Percentiles rank a stretch among this genome's conserved stretches.
Conservation (phyloP, 371 early-diverging fungal species). For the Choanephora cucurbitarum region DNA sequence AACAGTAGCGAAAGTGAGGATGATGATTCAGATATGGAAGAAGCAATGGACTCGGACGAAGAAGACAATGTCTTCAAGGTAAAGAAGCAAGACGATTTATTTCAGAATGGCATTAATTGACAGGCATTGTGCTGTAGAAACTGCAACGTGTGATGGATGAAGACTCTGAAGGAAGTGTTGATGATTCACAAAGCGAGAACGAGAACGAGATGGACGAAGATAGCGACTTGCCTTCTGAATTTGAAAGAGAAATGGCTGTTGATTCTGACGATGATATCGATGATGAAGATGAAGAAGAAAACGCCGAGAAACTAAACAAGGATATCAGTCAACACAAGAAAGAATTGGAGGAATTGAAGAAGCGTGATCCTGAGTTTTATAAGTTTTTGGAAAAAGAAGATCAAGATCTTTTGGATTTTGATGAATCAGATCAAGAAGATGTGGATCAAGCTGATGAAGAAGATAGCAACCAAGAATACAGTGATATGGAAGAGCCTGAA, state of each 20-base stretch:
- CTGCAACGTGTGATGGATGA: constrained; percentile 36
- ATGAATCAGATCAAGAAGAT: constrained; percentile 60
- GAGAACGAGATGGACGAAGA: constrained; percentile 8
- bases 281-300: constrained; percentile 44
- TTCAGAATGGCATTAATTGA: neutral
- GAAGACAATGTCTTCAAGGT: constrained; percentile 15
- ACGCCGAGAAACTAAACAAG: constrained; percentile 46
- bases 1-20: constrained; percentile 1
- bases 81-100: neutral
- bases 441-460: no score
- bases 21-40: constrained; percentile 17
- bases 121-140: constrained; percentile 8
- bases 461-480: constrained; percentile 34
- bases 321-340: constrained; percentile 67
- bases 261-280: constrained; percentile 42
- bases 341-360: constrained; percentile 74
- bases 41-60: constrained; percentile 4
- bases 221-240: constrained; percentile 20
- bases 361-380: constrained; percentile 89
- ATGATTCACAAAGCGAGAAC: constrained; percentile 4
- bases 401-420: constrained; percentile 76
- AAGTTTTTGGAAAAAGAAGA: constrained; percentile 88
- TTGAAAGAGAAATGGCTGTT: constrained; percentile 26
- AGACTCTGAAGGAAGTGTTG: constrained; percentile 27
- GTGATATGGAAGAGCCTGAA: constrained; percentile 22